phyloP scores from a whole-genome alignment of 2,329 filamentous ascomycete genomes.

The Sporothrix luriei region DNA sequence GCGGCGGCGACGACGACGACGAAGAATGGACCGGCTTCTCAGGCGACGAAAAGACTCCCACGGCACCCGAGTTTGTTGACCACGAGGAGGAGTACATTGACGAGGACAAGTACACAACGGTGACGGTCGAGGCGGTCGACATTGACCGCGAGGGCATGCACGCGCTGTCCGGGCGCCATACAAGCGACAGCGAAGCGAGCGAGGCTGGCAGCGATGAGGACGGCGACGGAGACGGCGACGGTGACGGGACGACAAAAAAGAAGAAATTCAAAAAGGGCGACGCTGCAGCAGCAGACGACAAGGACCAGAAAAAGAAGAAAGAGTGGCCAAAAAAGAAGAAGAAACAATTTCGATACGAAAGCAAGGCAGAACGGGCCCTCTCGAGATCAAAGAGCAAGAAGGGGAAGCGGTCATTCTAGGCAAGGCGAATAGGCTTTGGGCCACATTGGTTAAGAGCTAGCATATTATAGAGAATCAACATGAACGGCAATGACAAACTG shows the following conservation, averaged over 20 bases:
- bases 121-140: conserved; percentile 87
- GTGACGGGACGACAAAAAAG: conserved; percentile 43
- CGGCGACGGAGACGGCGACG: conserved; percentile 42
- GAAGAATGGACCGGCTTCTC: conserved; percentile 64
- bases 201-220: conserved; percentile 46
- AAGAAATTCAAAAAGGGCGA: conserved; percentile 39
- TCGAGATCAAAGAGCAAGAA: conserved; percentile 68
- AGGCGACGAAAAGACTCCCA: conserved; percentile 44
- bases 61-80: conserved; percentile 60
- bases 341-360: conserved; percentile 91
- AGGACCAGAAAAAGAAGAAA: conserved; percentile 48
- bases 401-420: background rate
- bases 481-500: conserved; percentile 18
- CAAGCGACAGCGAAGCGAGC: conserved; percentile 33
- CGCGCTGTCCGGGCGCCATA: conserved; percentile 50
- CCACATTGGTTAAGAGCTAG: background rate
- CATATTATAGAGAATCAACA: background rate
- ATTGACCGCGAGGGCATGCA: conserved; percentile 73
- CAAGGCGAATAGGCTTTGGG: background rate
- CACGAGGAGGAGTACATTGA: conserved; percentile 94
- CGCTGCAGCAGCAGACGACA: conserved; percentile 41
- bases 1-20: conserved; percentile 51
- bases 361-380: conserved; percentile 78
- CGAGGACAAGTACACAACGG: conserved; percentile 92
- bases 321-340: conserved; percentile 68